Conservation (phyloP, 257 asterid species). For the Salvia miltiorrhiza region DNA sequence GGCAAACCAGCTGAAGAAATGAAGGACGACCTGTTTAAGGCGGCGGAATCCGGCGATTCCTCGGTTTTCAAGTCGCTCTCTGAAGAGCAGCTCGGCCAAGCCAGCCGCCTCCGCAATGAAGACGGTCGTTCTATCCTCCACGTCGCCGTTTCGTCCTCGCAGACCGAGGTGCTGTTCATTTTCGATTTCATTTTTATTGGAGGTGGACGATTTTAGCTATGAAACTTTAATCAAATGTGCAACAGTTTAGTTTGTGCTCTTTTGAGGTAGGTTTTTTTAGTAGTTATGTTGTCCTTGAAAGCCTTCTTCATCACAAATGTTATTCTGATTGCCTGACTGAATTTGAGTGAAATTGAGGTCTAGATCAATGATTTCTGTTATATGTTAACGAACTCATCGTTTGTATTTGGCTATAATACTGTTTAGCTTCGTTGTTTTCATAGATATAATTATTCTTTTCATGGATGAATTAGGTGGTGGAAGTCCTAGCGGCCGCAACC, state of each 20-base stretch:
- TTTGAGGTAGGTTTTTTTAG: no score
- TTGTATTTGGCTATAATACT: neutral
- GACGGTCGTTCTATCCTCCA: slow-evolving; percentile 89
- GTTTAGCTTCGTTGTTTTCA: neutral
- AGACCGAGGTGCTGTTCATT: slow-evolving; percentile 43
- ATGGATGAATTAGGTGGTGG: slow-evolving; percentile 63
- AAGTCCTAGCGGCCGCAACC: slow-evolving; percentile 53
- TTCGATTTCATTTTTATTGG: neutral
- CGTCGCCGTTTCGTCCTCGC: slow-evolving; percentile 75
- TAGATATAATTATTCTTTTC: neutral
- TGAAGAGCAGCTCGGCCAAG: slow-evolving; percentile 50
- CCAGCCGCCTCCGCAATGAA: slow-evolving; percentile 70
- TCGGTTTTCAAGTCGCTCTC: slow-evolving; percentile 60
- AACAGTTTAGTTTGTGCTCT: no score
- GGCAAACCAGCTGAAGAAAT: slow-evolving; percentile 17
- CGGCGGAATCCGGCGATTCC: slow-evolving; percentile 69
- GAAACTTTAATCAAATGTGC: no score
- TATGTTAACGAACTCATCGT: neutral
- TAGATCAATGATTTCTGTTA: neutral
- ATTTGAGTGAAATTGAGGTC: neutral
- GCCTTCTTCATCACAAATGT: no score
- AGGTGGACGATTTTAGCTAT: neutral
- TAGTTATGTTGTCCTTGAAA: neutral
- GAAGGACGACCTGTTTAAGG: slow-evolving; percentile 58
- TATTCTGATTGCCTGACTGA: neutral